Evolutionary conservation across 441 rosid species (phyloP), one percentile per base, ranked within the genome.

Genomic region (Croton setiger): DNA sequence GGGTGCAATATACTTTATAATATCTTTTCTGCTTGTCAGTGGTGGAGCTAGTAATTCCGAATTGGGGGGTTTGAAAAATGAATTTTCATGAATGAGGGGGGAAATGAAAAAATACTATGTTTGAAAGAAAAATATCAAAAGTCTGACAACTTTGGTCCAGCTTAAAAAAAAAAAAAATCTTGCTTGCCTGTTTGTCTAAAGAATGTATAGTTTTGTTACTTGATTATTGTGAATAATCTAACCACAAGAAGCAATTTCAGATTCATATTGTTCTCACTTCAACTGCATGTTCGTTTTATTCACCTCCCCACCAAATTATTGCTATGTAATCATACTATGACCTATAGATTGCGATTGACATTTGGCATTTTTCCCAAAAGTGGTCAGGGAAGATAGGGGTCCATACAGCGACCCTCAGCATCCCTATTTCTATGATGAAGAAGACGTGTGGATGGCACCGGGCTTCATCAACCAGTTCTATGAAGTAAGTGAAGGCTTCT

Each of bases 361-460:
- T 72, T 58, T 67, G n/a, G 48, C 64, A 35, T 60, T 67, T 54
- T 43, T 69, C 41, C 63, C 8, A 68, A 82, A 27, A 92, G 97
- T 93, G 98, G 88, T 90, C 70, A 90, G 98, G 81, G 97, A 90
- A 82, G 86, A 87, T 69, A 80, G 89, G 69, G 97, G 98, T 55
- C 98, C 97, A 27, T 93, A 88, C 68, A 78, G 75, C 65, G 97
- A 93, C 84, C 97, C 97, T 74, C 93, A 90, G 59, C 98, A 93
- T 83, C 87, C 96, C 47, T 90, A 93, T 65, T 85, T 93, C 63
- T 93, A 90, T 39, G 98, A 93, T 78, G 97, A 84, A 58, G 98
- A 93, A 65, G 97, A 93, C 70, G 96, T 79, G 73, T 93, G 98
- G 98, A 92, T 90, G 98, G 98, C 96, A 2, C 98, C 98, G 0